Base-by-base conservation (phyloP, 345 rosid genomes). In the Eucalyptus caleyi region DNA sequence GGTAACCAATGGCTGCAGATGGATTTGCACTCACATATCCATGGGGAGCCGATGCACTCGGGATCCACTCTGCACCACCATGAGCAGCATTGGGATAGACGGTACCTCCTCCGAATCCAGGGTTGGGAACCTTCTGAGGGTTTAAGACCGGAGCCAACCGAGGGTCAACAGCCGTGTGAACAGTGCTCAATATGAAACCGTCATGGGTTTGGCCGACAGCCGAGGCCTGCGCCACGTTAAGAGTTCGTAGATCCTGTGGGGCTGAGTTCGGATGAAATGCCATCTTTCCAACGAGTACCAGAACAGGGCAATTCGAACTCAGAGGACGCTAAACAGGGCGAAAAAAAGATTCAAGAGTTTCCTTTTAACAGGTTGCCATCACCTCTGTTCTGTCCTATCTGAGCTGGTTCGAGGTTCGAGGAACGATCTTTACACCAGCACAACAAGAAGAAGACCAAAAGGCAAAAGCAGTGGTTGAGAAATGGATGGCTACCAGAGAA, bases 221-320 rank as follows among this genome's bases (percentile, higher is more conserved):
- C 24, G 90, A 59, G 45, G 93, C 90, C 34, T 90, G 92, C 26
- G 91, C 91, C 60, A 91, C 86, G 83, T 93, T 91, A 72, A 92
- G 50, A 12, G 93, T 95, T 80, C 94, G 91, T n/a, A 89, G 93
- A 87, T 94, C 96, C 49, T 90, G 90, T 6, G 94, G 93, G 11
- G 91, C 60, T 14, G 92, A 91, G 89, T 89, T 93, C 69, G 93
- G 95, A 94, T 95, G 97, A 93, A 93, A 94, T 59, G 95, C 98
- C 98, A 96, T 95, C 56, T 47, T 88, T 87, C 62, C 27, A 88
- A 77, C 14, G 77, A 37, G 53, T 16, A 4, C 42, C 32, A 24
- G 47, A 21, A 77, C 85, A 77, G 47, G 47, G 85, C 83, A 77
- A 40, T 77, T 23, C 85, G 45, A 40, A 37, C 26, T 77, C 16